Evolutionary conservation across 371 early-diverging fungal species (phyloP), one percentile per base, ranked within the genome.

Genomic region (Parasitella parasitica): DNA sequence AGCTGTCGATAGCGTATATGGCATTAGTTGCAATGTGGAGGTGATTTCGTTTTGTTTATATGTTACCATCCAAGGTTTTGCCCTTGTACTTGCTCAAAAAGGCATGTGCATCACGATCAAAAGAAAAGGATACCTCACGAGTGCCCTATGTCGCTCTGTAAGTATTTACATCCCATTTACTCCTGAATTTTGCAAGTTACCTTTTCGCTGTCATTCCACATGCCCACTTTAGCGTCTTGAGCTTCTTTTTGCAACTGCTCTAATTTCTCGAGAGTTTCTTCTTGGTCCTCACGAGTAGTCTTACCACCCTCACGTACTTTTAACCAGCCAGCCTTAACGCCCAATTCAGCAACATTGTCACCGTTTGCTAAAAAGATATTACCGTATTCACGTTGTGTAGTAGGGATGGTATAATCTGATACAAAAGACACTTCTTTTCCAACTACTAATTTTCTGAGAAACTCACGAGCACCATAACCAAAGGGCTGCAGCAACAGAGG

Each of bases 341-440:
- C 73, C 27, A 89, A 66, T 46, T 88, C 75, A 57, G 92, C 82
- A 12, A 97, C 83, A 58, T 91, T 88, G 48, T 89, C 89, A 26
- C 86, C 81, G 38, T 87, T 86, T 54, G 86, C 77, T 54, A 82
- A 62, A 67, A 68, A 84, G 59, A 84, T 77, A 38, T 72, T 73
- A 30, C 92, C 91, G 61, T 88, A 92, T 63, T 94, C 93, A 54
- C 93, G 88, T 18, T 85, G 86, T 16, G 86, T 77, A 0, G 81
- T 80, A 8, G 72, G 66, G 6, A 78, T 60, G 15, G 85, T 88
- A 74, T 94, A 93, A 54, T 94, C 91, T 52, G 94, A 86, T 18
- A 86, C 82, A 82, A 94, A 94, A 57, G 79, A 72, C 39, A 97
- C 94, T 57, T 94, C 91, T 69, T 94, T 95, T 20, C 97, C 97